Percentiles rank a stretch among this genome's conserved stretches.
Evolutionary conservation across 2,329 filamentous ascomycete genomes (phyloP).

Genomic region (Keithomyces neogunnii): DNA sequence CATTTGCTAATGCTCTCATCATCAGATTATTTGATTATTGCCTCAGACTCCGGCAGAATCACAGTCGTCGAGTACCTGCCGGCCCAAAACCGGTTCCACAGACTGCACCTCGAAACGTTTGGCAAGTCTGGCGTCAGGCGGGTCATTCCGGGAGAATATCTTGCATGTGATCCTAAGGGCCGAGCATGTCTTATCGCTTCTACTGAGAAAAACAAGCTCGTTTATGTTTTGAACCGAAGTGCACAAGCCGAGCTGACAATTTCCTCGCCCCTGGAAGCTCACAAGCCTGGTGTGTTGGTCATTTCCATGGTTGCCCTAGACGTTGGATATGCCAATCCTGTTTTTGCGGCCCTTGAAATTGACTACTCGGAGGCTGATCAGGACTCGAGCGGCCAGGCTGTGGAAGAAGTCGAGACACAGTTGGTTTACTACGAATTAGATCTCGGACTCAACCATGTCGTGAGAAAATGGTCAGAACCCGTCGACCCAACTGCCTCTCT

Average conservation of each 20-base stretch:
- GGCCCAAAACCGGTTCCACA: slow-evolving; percentile 76
- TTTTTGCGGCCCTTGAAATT: slow-evolving; percentile 90
- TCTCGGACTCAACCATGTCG: slow-evolving; percentile 91
- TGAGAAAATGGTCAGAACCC: slow-evolving; percentile 90
- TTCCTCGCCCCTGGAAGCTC: slow-evolving; percentile 91
- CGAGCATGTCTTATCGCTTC: slow-evolving; percentile 91
- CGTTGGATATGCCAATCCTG: slow-evolving; percentile 92
- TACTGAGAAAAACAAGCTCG: slow-evolving; percentile 97
- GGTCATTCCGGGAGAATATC: slow-evolving; percentile 90
- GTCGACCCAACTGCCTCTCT: slow-evolving; percentile 85
- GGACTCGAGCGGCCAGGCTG: slow-evolving; percentile 77
- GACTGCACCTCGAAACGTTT: slow-evolving; percentile 93
- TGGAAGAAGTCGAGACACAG: slow-evolving; percentile 75
- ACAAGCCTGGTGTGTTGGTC: slow-evolving; percentile 85
- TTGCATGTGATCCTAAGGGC: slow-evolving; percentile 92
- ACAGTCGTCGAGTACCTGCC: slow-evolving; percentile 88
- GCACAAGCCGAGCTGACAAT: slow-evolving; percentile 92
- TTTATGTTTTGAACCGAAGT: slow-evolving; percentile 96
- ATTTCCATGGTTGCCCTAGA: slow-evolving; percentile 83
- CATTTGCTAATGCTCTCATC: slow-evolving; percentile 17
- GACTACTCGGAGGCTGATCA: slow-evolving; percentile 89
- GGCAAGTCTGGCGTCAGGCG: slow-evolving; percentile 93
- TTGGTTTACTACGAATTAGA: slow-evolving; percentile 98
- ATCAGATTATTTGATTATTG: slow-evolving; percentile 89
- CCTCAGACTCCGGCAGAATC: slow-evolving; percentile 91